Percentiles rank a stretch among this genome's conserved stretches.
phyloP scores from a whole-genome alignment of 73 alveolate species.

The Paraurostyla sp. region DNA sequence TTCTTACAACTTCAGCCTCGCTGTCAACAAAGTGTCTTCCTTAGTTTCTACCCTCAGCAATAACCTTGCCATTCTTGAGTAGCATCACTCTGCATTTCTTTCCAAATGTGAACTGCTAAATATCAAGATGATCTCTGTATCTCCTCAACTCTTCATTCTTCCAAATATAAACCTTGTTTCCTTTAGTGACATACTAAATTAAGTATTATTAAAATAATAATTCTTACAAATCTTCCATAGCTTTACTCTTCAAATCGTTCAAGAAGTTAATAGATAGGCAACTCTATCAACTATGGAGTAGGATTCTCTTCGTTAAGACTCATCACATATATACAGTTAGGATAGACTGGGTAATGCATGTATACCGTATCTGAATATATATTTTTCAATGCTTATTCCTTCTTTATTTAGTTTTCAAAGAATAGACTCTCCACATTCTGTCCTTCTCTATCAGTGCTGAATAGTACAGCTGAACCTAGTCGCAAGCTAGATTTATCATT shows the following conservation, averaged over 20 bases:
- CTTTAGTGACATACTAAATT: conserved; percentile 13
- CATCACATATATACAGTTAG: neutral
- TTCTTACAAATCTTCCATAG: conserved; percentile 29
- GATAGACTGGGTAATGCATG: conserved; percentile 53
- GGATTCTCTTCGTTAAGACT: conserved; percentile 30
- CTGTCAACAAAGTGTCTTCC: conserved; percentile 39
- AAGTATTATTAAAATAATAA: neutral
- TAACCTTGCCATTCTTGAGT: conserved; percentile 54
- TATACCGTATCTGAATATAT: neutral
- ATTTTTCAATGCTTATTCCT: conserved; percentile 27
- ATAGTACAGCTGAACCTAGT: neutral
- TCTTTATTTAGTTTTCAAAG: conserved; percentile 25
- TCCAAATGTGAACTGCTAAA: conserved; percentile 45
- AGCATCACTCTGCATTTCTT: conserved; percentile 46
- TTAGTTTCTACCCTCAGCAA: conserved; percentile 59
- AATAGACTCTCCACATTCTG: neutral
- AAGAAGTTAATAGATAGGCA: conserved; percentile 8
- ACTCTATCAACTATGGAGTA: conserved; percentile 4
- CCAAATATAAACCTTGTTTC: conserved; percentile 11
- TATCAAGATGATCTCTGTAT: conserved; percentile 48
- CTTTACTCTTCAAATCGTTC: conserved; percentile 49
- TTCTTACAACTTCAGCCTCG: conserved; percentile 29
- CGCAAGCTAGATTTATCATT: neutral
- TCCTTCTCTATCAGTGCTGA: conserved; percentile 17
- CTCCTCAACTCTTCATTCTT: conserved; percentile 40